A percentile compares a stretch with the other conserved stretches of the same genome.
Evolutionary conservation across 164 flowering plant species (phyloP).

Genomic region (Saururus chinensis): DNA sequence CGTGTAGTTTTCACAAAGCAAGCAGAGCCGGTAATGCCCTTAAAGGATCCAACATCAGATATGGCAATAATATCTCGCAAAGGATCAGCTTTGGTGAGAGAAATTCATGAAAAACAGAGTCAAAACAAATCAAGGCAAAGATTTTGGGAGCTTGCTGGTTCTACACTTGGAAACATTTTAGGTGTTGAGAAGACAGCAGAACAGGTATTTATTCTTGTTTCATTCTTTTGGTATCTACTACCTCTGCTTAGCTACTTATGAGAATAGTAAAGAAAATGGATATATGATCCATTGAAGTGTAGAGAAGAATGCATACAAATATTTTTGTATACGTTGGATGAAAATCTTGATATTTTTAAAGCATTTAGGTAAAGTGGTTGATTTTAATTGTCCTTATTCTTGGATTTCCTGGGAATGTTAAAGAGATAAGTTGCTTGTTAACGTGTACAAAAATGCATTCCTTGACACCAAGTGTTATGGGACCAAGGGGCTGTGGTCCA

Average conservation of each 20-base stretch:
- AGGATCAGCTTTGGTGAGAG: conserved; percentile 82
- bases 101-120: conserved; percentile 84
- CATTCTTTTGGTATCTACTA: neutral
- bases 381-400: too few species aligned
- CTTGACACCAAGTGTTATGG: too few species aligned
- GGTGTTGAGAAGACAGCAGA: conserved; percentile 95
- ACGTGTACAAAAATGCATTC: too few species aligned
- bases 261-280: too few species aligned
- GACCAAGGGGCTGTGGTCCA: too few species aligned
- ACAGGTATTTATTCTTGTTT: conserved; percentile 35
- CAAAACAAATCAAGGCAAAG: conserved; percentile 87
- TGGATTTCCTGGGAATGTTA: too few species aligned
- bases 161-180: conserved; percentile 90
- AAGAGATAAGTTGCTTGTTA: too few species aligned
- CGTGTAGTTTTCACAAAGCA: conserved; percentile 93
- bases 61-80: conserved; percentile 97
- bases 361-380: too few species aligned
- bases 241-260: neutral
- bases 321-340: too few species aligned
- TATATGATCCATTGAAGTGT: too few species aligned
- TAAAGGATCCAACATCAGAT: conserved; percentile 96
- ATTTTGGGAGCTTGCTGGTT: conserved; percentile 99
- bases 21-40: conserved; percentile 91
- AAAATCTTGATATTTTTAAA: too few species aligned
- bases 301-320: too few species aligned